Conservation (phyloP, 2,329 filamentous ascomycete species). For the Chalara sp. region DNA sequence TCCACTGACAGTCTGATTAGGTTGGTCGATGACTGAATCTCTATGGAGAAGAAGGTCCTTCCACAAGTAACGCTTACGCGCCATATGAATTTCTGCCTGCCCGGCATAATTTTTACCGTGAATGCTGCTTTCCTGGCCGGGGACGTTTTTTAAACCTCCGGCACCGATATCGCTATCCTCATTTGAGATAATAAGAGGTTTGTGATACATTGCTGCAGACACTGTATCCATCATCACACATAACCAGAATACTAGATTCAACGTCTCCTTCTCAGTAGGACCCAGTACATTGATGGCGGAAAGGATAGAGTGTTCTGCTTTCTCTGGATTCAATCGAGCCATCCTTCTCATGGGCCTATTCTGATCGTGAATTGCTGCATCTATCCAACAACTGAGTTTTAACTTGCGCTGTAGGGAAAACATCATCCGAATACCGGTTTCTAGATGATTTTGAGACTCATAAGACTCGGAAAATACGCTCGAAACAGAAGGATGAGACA, state of each 20-base stretch:
- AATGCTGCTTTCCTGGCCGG: too few relatives aligned
- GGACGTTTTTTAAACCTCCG: too few relatives aligned
- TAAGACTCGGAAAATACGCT: neutral
- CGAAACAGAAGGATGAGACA: neutral
- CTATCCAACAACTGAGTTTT: neutral
- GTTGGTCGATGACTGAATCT: neutral
- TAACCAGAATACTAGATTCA: constrained; percentile 50
- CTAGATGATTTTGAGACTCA: neutral
- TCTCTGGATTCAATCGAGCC: neutral
- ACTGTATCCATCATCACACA: constrained; percentile 53
- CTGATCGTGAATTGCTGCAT: neutral
- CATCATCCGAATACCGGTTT: neutral
- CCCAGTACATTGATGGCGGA: constrained; percentile 1
- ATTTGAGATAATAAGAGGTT: constrained; percentile 36
- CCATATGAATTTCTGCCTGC: neutral
- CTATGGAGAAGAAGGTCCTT: constrained; percentile 30
- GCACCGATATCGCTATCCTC: constrained; percentile 33
- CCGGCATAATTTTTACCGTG: neutral
- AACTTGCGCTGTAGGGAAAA: neutral
- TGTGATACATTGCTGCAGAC: constrained; percentile 45
- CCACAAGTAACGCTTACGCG: constrained; percentile 24
- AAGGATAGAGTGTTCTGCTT: constrained; percentile 4
- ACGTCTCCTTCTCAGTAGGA: constrained; percentile 36
- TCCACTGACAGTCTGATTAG: constrained; percentile 30
- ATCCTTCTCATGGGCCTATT: too few relatives aligned